These are phyloP conservation scores for Psidium friedrichsthalianum DNA, from an alignment of 345 rosid genomes.

Conservation along the genomic window DNA sequence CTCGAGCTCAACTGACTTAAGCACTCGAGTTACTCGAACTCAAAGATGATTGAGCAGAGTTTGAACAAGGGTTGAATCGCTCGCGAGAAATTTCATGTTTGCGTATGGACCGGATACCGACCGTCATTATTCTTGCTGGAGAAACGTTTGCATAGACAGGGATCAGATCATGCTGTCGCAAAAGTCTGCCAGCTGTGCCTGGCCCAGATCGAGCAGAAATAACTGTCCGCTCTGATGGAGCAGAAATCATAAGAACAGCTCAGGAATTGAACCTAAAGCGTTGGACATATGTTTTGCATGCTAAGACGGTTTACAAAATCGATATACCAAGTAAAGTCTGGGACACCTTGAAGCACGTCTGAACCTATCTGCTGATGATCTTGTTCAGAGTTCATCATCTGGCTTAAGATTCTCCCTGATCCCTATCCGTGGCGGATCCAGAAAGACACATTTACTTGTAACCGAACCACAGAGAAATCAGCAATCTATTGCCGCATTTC, in stretches of 20 bases:
- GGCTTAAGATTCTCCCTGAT: background rate
- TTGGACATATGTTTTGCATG: background rate
- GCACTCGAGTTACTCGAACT: background rate
- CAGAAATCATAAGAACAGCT: background rate
- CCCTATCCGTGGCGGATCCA: background rate
- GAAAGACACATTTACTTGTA: background rate
- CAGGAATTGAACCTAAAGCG: background rate
- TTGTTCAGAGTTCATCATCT: accelerated
- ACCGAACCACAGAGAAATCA: background rate
- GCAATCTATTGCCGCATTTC: background rate
- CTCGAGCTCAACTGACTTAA: background rate
- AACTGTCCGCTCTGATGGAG: too few species aligned
- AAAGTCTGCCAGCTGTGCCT: background rate
- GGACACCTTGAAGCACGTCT: background rate
- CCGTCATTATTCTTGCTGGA: background rate
- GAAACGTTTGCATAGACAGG: background rate
- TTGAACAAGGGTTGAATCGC: background rate
- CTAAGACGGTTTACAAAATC: background rate
- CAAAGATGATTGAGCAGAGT: background rate
- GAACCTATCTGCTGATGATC: accelerated
- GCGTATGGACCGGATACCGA: accelerated
- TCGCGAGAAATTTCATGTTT: background rate
- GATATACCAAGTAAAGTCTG: background rate
- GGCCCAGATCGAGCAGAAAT: too few species aligned
- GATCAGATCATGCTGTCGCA: background rate